These are phyloP conservation scores for Ustilago hordei DNA, from an alignment of 1,284 basidiomycete genomes.

Conservation along the genomic window DNA sequence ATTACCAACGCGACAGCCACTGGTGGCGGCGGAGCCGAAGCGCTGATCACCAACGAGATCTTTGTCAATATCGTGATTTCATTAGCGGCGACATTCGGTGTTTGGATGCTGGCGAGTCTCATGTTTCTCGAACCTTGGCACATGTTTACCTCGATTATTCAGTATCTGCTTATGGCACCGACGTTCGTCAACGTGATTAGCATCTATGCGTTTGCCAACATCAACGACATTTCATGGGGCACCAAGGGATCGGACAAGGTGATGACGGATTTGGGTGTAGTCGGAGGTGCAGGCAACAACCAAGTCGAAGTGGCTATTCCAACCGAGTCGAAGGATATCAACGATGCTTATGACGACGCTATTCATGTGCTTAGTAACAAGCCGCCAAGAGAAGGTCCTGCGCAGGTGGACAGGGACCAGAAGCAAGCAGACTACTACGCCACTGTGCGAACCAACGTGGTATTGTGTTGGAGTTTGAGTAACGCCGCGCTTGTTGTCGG, in stretches of 20 bases:
- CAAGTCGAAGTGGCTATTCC: constrained; percentile 66
- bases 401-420: constrained; percentile 53
- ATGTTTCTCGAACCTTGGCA: constrained; percentile 68
- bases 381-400: constrained; percentile 34
- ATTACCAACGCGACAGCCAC: constrained; percentile 48
- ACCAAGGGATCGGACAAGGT: constrained; percentile 67
- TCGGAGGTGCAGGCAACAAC: constrained; percentile 40
- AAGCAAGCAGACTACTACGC: constrained; percentile 68
- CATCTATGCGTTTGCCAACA: constrained; percentile 69
- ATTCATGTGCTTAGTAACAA: constrained; percentile 63
- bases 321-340: constrained; percentile 63
- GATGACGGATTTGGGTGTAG: constrained; percentile 63
- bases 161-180: constrained; percentile 67
- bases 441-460: constrained; percentile 88
- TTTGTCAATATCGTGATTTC: constrained; percentile 68
- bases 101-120: constrained; percentile 64
- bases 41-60: constrained; percentile 51
- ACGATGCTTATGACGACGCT: constrained; percentile 67
- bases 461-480: constrained; percentile 78
- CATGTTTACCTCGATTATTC: constrained; percentile 66
- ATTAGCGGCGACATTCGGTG: constrained; percentile 64
- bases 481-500: constrained; percentile 65
- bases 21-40: constrained; percentile 33
- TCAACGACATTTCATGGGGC: constrained; percentile 66
- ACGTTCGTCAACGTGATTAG: constrained; percentile 68